Evolutionary conservation across 2,329 filamentous ascomycete species (phyloP), one percentile per base, ranked within the genome.

Genomic region (Macrophomina phaseolina): DNA sequence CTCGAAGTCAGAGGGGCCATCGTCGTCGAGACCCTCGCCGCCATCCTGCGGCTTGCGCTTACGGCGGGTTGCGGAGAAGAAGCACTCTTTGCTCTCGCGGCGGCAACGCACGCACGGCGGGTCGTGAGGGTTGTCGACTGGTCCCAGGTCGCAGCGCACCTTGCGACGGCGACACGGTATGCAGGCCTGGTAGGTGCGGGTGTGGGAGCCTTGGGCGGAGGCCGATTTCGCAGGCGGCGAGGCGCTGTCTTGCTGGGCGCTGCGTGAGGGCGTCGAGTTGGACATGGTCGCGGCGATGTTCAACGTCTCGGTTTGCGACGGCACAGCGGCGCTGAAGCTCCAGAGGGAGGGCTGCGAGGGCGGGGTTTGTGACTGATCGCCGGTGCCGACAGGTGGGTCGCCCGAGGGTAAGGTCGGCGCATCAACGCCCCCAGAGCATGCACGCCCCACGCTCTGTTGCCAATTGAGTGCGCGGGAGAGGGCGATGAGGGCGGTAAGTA

Each of bases 71-170:
- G 93, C 92, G 69, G 93, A 97, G 83, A 99, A 99, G 85, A 91
- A 97, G 83, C 95, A 99, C 74, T 97, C 91, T 79, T 98, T 98
- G 82, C 90, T 93, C 83, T 99, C 95, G 71, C 95, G 90, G 64
- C 93, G 90, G 78, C 95, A 99, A 75, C 95, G 89, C 68, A 94
- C 91, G 79, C 95, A 99, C 2, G 95, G 95, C 65, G 94, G 94
- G 73, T 97, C 93, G 79, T 94, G 89, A 30, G 95, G 95, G 73
- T 95, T 94, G 81, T 98, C 95, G 76, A 98, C 94, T 74, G 90
- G 91, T 42, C 85, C 85, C 56, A 87, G 78, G 70, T 87, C 85
- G 76, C 86, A 88, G 63, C 85, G 83, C 73, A 78, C 86, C 72
- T 88, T 88, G 68, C 86, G 79, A 42, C 83, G 81, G 36, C 86